These are phyloP conservation scores for Trichosporon ovoides DNA, from an alignment of 1,284 basidiomycete genomes.

Conservation along the genomic window DNA sequence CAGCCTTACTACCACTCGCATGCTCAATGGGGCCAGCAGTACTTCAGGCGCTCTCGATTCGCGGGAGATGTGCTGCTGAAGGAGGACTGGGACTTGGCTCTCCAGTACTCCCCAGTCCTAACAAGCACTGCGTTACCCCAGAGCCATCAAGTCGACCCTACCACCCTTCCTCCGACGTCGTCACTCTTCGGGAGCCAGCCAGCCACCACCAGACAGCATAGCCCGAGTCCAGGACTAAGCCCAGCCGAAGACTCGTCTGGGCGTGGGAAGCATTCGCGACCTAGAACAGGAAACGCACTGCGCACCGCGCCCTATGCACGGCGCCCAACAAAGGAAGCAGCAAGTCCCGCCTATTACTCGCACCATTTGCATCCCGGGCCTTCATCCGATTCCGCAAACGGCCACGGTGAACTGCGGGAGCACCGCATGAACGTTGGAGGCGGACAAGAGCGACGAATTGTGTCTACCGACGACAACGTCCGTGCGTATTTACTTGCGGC, in stretches of 20 bases:
- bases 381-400: not conserved
- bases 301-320: constrained; percentile 5
- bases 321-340: constrained; percentile 3
- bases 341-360: not conserved
- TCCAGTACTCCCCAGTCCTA: not conserved
- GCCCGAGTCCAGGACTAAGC: not conserved
- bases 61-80: not conserved
- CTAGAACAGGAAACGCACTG: not conserved
- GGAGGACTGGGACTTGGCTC: not conserved
- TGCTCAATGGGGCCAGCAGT: not conserved
- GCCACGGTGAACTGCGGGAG: not conserved
- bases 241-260: not conserved
- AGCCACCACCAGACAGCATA: not conserved
- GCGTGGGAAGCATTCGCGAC: not conserved
- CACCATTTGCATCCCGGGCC: not conserved
- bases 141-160: not conserved
- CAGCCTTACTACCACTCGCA: not conserved
- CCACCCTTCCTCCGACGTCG: not conserved
- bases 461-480: constrained; percentile 2
- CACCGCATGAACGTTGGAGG: not conserved
- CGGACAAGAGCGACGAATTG: not conserved
- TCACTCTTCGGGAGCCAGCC: constrained; percentile 1
- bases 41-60: not conserved
- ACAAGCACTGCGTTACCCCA: not conserved
- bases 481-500: not conserved